Base-by-base conservation (phyloP, 495 filamentous ascomycete species). In the Barbatosphaeria neglecta region DNA sequence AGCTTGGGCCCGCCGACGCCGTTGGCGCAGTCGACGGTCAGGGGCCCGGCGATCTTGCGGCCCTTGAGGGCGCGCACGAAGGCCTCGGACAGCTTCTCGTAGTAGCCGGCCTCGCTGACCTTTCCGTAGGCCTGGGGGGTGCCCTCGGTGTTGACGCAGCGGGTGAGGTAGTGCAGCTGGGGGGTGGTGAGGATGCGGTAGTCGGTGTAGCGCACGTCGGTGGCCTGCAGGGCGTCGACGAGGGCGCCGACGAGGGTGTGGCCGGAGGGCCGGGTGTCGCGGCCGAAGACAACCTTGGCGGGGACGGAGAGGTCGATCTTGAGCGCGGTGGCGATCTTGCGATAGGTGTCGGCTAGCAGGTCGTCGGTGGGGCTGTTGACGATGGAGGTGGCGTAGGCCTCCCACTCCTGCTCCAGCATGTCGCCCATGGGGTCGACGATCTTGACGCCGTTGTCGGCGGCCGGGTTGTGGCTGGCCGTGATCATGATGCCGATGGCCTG, bases 401-500 rank as follows among this genome's bases (percentile, higher is more conserved):
- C 92, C 93, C 93, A 99, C 49, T 87, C 82, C 50, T 76, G 86
- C 73, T 95, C 87, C 19, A 97, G 75, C 90, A 97, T 97, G 60
- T 95, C 90, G 50, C 90, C 90, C 83, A 94, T 85, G 11, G 92
- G 92, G 65, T 99, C 92, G 52, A 99, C 86, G 51, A 99, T 75
- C 76, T 99, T 99, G 54, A 99, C 87, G 44, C 92, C 92, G 69
- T 99, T 99, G 67, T 99, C 92, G 56, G 83, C 82, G 3, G 93
- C 87, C 31, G 87, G 87, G 67, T 99, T 99, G 76, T 99, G 92
- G 54, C 87, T 95, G 27, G 92, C 92, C 52, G 92, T 99, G 62
- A 99, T 88, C 92, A 99, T 97, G 43, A 99, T 79, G 61, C 92
- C 92, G 61, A 99, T 93, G 55, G 85, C 84, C 70, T 90, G 84